phyloP scores from a whole-genome alignment of 352 stramenopile species.

The Phytophthora fragariae region DNA sequence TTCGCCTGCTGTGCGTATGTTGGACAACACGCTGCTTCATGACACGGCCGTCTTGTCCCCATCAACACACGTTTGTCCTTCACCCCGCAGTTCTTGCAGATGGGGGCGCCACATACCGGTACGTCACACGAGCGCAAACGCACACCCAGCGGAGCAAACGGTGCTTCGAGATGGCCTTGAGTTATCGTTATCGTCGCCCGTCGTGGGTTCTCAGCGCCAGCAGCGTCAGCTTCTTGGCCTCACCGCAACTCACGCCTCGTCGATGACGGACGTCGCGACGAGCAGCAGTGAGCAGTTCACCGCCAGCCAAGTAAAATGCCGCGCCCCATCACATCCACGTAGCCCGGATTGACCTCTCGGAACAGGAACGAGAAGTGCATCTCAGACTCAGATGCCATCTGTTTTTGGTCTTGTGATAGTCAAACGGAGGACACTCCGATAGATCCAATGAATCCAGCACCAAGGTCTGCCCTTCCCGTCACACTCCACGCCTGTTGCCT shows the following conservation, averaged over 20 bases:
- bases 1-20: slow-evolving; percentile 43
- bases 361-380: slow-evolving; percentile 48
- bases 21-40: slow-evolving; percentile 39
- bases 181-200: slow-evolving; percentile 12
- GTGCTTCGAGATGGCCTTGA: slow-evolving; percentile 27
- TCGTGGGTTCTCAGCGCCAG: slow-evolving; percentile 30
- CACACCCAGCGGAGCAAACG: slow-evolving; percentile 36
- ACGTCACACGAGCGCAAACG: slow-evolving; percentile 46
- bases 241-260: slow-evolving; percentile 33
- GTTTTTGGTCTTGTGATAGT: slow-evolving; percentile 36
- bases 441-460: slow-evolving; percentile 52
- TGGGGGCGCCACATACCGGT: slow-evolving; percentile 36
- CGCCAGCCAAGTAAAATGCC: slow-evolving; percentile 49
- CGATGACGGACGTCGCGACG: slow-evolving; percentile 35
- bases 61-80: slow-evolving; percentile 56
- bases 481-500: slow-evolving; percentile 43
- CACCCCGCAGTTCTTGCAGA: slow-evolving; percentile 57
- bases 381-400: slow-evolving; percentile 10
- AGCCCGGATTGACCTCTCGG: slow-evolving; percentile 39
- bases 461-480: slow-evolving; percentile 47
- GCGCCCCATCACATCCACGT: slow-evolving; percentile 45
- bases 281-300: slow-evolving; percentile 39
- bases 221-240: slow-evolving; percentile 59
- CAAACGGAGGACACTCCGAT: slow-evolving; percentile 44
- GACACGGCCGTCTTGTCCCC: slow-evolving; percentile 25